Base-by-base conservation (phyloP, 257 asterid genomes). In the Haberlea rhodopensis region DNA sequence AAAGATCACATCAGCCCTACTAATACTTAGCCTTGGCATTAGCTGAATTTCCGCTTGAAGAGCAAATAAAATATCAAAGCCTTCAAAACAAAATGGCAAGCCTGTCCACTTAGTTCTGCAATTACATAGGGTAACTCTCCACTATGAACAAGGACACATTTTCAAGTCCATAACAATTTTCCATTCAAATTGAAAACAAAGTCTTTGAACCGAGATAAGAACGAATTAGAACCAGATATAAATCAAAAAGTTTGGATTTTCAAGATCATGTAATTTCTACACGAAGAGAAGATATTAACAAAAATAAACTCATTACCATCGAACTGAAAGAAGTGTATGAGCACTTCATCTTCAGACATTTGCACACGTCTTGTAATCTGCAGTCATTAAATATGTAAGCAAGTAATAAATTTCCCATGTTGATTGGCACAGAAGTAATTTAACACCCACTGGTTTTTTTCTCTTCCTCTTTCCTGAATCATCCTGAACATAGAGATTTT, bases 301-400 rank as follows among this genome's bases (percentile, higher is more conserved):
- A 0, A 48, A 56, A 67, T 31, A 24, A 70, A 68, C 27, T 51
- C 53, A 79, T 79, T 87, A 92, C 99, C 99, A 81, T 92, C 99
- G 19, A 89, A 82, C 76, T 85, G 95, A 76, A 89, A 85, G 78
- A 85, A 92, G 85, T 85, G 85, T 49, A 89, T 59, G 63, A 92
- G 80, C 81, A 89, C 67, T 74, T 92, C 96, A 77, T 92, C 99
- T 68, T 87, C 90, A 20, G 87, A 76, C 95, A 92, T 89, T 71
- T 85, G 94, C 81, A 84, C 96, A 51, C 95, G 81, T 76, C 81
- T 84, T 63, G 75, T 62, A 34, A 79, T 68, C 95, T 85, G 88
- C 74, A 13, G 63, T 57, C 22, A 60, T 52, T 56, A 76, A 63
- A 65, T 31, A 64, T 37, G 55, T 22, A 60, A 46, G 54, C 28